Evolutionary conservation across 495 filamentous ascomycete genomes (phyloP), one percentile per base, ranked within the genome.

Genomic region (Neurospora pannonica): DNA sequence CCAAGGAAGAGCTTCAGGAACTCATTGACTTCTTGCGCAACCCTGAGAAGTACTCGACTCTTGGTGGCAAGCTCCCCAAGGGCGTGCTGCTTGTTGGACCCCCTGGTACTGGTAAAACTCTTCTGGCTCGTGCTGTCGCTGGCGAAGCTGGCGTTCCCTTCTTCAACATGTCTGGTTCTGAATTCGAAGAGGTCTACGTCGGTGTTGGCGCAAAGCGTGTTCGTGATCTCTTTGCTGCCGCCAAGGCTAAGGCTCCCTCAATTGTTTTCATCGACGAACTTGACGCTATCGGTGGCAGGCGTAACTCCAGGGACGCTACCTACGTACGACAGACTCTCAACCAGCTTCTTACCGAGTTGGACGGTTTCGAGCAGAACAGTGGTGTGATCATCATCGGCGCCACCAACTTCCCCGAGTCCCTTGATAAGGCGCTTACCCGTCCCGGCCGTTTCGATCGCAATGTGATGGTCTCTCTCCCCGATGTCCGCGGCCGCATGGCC

Each of bases 251-350:
- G 82, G 89, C 95, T 3, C 96, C 96, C 21, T 92, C 96, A 21
- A 99, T 99, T 82, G 92, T 99, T 72, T 99, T 99, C 85, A 99
- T 99, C 76, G 96, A 99, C 81, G 96, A 99, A 81, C 83, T 99
- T 60, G 96, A 99, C 83, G 96, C 96, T 38, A 95, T 99, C 76
- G 96, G 96, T 77, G 94, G 94, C 40, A 95, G 95, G 83, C 89
- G 96, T 74, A 97, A 97, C 77, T 92, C 95, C 62, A 88, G 94
- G 74, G 97, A 99, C 83, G 93, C 94, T 1, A 92, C 94, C n/a
- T 97, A 99, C 78, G 93, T 94, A 40, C 97, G 97, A 78, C 96
- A 99, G 80, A 98, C 96, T 0, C 87, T 99, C 76, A 99, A 99
- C 79, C 97, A 99, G 82, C 89, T 99, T 46, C 90, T 99, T 21